Percentiles rank a stretch among this genome's conserved stretches.
Evolutionary conservation across 306 rosid species (phyloP).

Genomic region (Cotoneaster glaucophyllus): DNA sequence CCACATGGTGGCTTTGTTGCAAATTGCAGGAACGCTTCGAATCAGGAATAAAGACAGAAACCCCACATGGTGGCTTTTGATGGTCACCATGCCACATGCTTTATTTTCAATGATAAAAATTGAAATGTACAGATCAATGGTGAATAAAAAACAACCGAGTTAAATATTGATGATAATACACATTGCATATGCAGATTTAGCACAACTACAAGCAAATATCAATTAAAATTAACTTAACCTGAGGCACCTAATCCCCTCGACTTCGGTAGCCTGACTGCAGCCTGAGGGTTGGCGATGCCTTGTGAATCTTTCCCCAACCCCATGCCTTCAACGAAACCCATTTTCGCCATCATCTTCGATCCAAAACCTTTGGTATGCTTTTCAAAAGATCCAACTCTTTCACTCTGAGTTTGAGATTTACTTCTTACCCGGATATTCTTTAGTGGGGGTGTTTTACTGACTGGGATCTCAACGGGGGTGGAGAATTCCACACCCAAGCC

Average conservation of each 20-base stretch:
- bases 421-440: constrained; percentile 17
- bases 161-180: not conserved
- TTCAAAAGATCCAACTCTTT: constrained; percentile 61
- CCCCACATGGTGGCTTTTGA: not conserved
- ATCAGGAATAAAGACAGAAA: not conserved
- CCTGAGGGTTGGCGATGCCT: constrained; percentile 69
- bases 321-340: constrained; percentile 85
- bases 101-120: not conserved
- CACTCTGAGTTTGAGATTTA: constrained; percentile 4
- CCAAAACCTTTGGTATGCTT: constrained; percentile 87
- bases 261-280: constrained; percentile 62
- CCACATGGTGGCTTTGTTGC: not conserved
- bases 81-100: constrained; percentile 1
- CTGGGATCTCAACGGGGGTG: constrained; percentile 15
- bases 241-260: constrained; percentile 78
- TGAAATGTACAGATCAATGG: not conserved
- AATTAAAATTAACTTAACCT: constrained; percentile 12
- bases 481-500: constrained; percentile 83
- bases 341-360: constrained; percentile 90
- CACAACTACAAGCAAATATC: not conserved
- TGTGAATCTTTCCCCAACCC: constrained; percentile 80
- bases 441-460: not conserved
- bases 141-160: not conserved
- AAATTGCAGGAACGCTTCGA: not conserved
- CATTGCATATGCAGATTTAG: not conserved